phyloP scores from a whole-genome alignment of 257 asterid species.

The Solanum chilense region DNA sequence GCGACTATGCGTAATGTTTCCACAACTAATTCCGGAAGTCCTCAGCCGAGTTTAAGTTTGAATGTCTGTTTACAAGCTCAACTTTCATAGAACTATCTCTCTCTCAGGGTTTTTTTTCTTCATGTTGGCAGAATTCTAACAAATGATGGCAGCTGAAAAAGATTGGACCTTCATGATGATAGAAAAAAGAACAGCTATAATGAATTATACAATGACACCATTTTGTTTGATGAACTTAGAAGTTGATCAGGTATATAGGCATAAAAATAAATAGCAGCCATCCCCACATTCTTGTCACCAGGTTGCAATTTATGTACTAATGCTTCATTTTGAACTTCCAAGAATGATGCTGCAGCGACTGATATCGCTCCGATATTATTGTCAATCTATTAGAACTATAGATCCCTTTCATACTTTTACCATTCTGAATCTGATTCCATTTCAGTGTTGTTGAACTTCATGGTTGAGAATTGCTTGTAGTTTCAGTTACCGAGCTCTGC shows the following conservation, averaged over 20 bases:
- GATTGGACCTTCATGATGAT: not conserved
- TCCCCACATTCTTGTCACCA: not conserved
- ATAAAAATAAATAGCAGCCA: not conserved
- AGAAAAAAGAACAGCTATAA: not conserved
- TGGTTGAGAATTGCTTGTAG: not conserved
- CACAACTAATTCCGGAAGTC: no score
- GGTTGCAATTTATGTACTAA: not conserved
- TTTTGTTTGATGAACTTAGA: not conserved
- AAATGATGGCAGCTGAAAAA: not conserved
- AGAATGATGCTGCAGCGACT: not conserved
- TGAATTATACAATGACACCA: not conserved
- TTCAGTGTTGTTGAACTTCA: not conserved
- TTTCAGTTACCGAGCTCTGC: not conserved
- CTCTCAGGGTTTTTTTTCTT: not conserved
- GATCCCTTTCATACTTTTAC: not conserved
- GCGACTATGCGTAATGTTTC: no score
- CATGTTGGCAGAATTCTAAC: not conserved
- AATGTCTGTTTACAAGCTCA: not conserved
- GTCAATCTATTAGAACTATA: not conserved
- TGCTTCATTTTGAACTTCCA: not conserved
- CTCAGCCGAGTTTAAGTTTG: not conserved
- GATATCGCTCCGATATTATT: not conserved
- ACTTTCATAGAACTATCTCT: not conserved
- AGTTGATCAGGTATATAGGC: not conserved
- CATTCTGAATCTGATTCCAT: not conserved